Conservation (phyloP, 352 stramenopile species). For the Phytophthora podocarpi region DNA sequence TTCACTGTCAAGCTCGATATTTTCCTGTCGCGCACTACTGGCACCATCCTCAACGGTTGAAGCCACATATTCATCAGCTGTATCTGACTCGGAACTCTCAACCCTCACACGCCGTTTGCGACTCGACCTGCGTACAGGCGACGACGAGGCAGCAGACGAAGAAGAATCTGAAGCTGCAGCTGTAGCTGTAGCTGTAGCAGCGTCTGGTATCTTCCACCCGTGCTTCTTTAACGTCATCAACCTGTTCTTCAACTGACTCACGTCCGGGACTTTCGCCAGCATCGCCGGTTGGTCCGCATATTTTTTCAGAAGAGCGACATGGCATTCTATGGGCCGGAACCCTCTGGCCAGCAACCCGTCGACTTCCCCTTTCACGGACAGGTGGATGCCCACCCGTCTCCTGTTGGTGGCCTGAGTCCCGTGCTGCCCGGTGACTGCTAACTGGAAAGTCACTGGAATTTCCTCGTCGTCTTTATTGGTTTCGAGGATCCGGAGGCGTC, state of each 20-base stretch:
- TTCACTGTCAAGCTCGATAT: neutral
- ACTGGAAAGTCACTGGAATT: conserved; percentile 31
- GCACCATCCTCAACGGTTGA: neutral
- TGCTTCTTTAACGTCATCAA: conserved; percentile 23
- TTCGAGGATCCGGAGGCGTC: conserved; percentile 23
- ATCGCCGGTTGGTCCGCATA: conserved; percentile 22
- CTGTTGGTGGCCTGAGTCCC: conserved; percentile 15
- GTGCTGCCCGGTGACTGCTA: conserved; percentile 11
- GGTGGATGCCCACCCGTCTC: conserved; percentile 20
- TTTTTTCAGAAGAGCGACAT: conserved; percentile 9
- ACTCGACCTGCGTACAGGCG: neutral
- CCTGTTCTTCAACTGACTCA: conserved; percentile 21
- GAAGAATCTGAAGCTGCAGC: neutral
- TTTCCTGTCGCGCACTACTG: neutral
- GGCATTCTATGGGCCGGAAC: conserved; percentile 10
- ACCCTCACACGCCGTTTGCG: neutral
- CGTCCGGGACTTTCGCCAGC: conserved; percentile 23
- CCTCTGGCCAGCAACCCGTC: conserved; percentile 19
- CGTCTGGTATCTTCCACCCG: neutral
- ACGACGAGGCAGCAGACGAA: neutral
- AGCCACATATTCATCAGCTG: neutral
- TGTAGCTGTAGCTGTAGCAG: neutral
- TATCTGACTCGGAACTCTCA: conserved; percentile 4
- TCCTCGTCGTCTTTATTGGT: conserved; percentile 19
- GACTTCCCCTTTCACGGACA: conserved; percentile 21